phyloP scores from a whole-genome alignment of 805 yeast species.

The Saccharomyces jurei region DNA sequence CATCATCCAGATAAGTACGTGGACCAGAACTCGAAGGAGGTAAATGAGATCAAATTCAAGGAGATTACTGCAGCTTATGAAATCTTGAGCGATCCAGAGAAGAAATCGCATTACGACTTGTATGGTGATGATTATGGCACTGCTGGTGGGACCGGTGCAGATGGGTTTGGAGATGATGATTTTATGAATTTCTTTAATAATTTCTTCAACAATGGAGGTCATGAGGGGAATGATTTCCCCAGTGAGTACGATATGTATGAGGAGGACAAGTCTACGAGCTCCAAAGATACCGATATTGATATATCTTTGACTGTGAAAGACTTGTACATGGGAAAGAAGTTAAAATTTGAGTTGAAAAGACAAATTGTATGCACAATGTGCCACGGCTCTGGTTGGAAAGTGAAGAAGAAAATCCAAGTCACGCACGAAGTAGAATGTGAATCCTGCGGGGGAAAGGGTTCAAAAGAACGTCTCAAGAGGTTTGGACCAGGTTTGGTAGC shows the following conservation, averaged over 20 bases:
- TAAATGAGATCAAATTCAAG: conserved; percentile 73
- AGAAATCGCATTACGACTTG: conserved; percentile 50
- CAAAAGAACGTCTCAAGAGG: conserved; percentile 48
- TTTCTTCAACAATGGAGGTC: conserved; percentile 3
- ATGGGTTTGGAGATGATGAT: conserved; percentile 60
- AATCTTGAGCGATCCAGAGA: conserved; percentile 60
- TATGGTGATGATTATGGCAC: conserved; percentile 34
- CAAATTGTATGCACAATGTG: conserved; percentile 66
- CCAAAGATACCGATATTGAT: conserved; percentile 41
- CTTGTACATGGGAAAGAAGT: conserved; percentile 69
- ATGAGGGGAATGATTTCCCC: not conserved
- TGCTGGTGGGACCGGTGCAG: not conserved
- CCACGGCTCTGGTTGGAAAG: conserved; percentile 65
- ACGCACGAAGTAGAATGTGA: conserved; percentile 50
- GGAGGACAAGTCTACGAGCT: conserved; percentile 15
- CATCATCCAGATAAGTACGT: conserved; percentile 86
- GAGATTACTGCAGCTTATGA: conserved; percentile 84
- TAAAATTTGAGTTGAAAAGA: conserved; percentile 66
- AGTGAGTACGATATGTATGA: conserved; percentile 9
- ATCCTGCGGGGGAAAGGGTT: conserved; percentile 68
- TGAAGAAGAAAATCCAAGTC: conserved; percentile 17
- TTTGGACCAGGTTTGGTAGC: conserved; percentile 73
- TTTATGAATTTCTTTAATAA: conserved; percentile 63
- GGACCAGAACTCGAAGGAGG: conserved; percentile 52
- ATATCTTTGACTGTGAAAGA: conserved; percentile 63